Percentiles rank a stretch among this genome's conserved stretches.
Conservation (phyloP, 805 yeast species). For the Metschnikowia kunwiensis region DNA sequence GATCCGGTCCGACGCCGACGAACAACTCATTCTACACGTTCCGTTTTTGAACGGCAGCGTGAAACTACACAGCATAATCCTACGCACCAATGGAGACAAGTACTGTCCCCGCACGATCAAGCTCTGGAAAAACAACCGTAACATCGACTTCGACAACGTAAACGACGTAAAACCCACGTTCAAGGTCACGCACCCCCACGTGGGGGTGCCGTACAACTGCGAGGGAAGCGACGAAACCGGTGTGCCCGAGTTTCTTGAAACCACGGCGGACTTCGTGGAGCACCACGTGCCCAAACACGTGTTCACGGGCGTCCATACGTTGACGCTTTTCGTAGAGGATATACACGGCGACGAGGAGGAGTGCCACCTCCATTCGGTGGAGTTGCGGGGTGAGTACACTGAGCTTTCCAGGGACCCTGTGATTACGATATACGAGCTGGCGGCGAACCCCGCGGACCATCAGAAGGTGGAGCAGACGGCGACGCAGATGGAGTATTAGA, state of each 20-base stretch:
- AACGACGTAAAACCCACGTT: conserved; percentile 47
- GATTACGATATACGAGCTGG: conserved; percentile 77
- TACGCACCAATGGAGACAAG: conserved; percentile 61
- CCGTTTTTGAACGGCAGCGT: conserved; percentile 74
- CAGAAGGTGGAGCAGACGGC: conserved; percentile 27
- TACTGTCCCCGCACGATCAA: conserved; percentile 69
- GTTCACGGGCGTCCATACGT: conserved; percentile 65
- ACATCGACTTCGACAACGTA: conserved; percentile 71
- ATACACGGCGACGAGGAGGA: conserved; percentile 48
- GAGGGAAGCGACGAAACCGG: conserved; percentile 22
- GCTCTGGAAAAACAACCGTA: conserved; percentile 66
- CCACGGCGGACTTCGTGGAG: conserved; percentile 64
- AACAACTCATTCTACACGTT: conserved; percentile 70
- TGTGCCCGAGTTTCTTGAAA: conserved; percentile 32
- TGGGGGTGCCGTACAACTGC: conserved; percentile 47
- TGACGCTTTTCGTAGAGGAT: conserved; percentile 66
- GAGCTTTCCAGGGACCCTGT: conserved; percentile 65
- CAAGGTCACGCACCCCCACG: conserved; percentile 59
- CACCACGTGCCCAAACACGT: conserved; percentile 73
- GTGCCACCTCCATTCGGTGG: conserved; percentile 63
- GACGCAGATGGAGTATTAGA: conserved; percentile 5
- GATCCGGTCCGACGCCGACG: conserved; percentile 72
- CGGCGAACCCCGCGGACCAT: conserved; percentile 92
- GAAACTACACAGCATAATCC: conserved; percentile 66
- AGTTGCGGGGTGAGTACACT: conserved; percentile 70